Base-by-base conservation (phyloP, 768 basidiomycete genomes). In the Panaeolus papilionaceus region DNA sequence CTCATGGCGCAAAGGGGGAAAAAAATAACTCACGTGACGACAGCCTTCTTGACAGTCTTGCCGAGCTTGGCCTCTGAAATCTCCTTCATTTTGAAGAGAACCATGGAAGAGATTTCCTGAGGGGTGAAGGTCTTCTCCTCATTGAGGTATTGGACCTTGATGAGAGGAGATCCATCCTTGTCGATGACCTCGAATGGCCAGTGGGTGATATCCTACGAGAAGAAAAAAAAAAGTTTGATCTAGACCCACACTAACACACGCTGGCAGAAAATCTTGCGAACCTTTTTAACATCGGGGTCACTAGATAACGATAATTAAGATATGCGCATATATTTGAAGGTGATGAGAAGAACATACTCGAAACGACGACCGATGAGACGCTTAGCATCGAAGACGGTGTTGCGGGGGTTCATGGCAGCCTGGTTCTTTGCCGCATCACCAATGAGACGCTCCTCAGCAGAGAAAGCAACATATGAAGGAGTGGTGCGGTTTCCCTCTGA, bases 21-120 rank as follows among this genome's bases (percentile, higher is more conserved):
- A 71, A 69, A 39, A 64, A 63, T 45, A 18, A 86, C 93, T 72
- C 81, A 95, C 95, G 96, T 98, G 82, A 99, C 91, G 71, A 99
- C 98, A 66, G 98, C 98, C 85, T 98, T 99, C 85, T 95, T 96
- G 80, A 98, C 95, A 61, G 92, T 91, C 87, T 96, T 97, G 75
- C 98, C 96, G 73, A 99, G 93, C 84, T 99, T 98, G 71, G 97
- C 95, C 85, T 99, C 98, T 54, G 97, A 95, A 75, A 96, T 98
- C 81, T 99, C 98, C 89, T 98, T 99, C 96, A 99, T 99, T 86
- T 99, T 99, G 71, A 86, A 88, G 75, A 99, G 91, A 74, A 99
- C 98, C 98, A 99, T 99, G 71, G 98, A 93, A n/a, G 98, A 99
- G 78, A 99, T 96, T 82, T 99, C 98, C 84, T 96, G 96, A 65